Base-by-base conservation (phyloP, 1,284 basidiomycete genomes). In the Ceratobasidium sp. region DNA sequence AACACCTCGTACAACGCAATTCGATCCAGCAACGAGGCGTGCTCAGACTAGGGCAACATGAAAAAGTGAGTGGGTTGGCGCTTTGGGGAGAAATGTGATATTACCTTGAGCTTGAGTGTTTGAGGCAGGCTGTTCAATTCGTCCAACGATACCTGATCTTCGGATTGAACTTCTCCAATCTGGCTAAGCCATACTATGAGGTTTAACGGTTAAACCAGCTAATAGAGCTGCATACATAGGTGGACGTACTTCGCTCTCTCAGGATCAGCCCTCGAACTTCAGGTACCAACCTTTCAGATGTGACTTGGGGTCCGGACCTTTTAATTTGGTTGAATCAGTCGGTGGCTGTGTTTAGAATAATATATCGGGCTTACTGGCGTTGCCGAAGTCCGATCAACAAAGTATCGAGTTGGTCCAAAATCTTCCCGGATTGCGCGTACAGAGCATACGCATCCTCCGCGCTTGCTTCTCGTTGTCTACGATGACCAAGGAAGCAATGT, bases 1-100 rank as follows among this genome's bases (percentile, higher is more conserved):
- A 95, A 92, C 0, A 93, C 93, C 38, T 91, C 89, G 77, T 94
- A 90, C 50, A 97, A 85, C 0, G 91, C 91, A 18, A 96, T 85
- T 79, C 90, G 92, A 0, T 92, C 95, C 81, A 93, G 88, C 0
- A 96, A 85, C 3, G 90, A 87, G 79, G 90, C 89, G 80, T 93
- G 90, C 82, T 94, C 92, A 6, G 92, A 90, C 92, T 95, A 78
- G 16, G 18, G 35, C 33, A 18, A 64, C 77, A 55, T 0, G 46
- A 44, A 50, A 44, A 80, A 55, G 67, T 54, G 38, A 33, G 16
- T 20, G 33, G 48, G 3, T 38, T 18, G 3, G 7, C 5, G 52
- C 68, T 16, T 27, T 16, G 12, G 20, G n/a, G 27, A 35, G 27
- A 68, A 30, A 57, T 10, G 46, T 78, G 27, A 78, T 82, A 8